Evolutionary conservation across 169 alveolate genomes (phyloP).

Genomic region (Plasmodium relictum): DNA sequence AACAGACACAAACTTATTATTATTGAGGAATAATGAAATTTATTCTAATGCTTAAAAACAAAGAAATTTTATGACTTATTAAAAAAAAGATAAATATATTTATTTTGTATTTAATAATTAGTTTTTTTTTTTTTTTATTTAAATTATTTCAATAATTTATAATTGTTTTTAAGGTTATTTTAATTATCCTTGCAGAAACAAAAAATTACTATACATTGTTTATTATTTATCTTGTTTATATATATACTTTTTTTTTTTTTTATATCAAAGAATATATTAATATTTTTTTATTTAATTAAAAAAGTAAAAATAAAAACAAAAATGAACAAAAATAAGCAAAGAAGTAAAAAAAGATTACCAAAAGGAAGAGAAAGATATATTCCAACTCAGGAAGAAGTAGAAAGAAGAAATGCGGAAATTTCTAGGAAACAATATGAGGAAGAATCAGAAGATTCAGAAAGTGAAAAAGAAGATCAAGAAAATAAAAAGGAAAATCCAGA

Average conservation of each 20-base stretch:
- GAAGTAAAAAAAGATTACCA: constrained; percentile 47
- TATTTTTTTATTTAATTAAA: not conserved
- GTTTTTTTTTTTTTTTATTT: too few species aligned
- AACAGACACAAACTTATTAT: too few species aligned
- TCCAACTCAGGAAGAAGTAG: constrained; percentile 71
- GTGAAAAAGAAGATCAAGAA: constrained; percentile 6
- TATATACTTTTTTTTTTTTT: not conserved
- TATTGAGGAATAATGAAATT: too few species aligned
- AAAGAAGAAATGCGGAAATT: constrained; percentile 67
- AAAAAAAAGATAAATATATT: too few species aligned
- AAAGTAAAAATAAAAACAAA: not conserved
- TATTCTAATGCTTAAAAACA: too few species aligned
- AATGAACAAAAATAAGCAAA: constrained; percentile 41
- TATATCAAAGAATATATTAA: not conserved
- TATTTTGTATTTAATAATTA: too few species aligned
- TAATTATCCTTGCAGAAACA: too few species aligned
- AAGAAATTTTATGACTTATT: too few species aligned
- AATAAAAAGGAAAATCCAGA: not conserved
- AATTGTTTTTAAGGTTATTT: too few species aligned
- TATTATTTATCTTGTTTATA: not conserved
- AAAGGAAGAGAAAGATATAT: constrained; percentile 48
- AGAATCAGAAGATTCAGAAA: constrained; percentile 14
- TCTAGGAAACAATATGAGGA: constrained; percentile 31
- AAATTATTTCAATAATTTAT: too few species aligned
- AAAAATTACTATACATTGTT: too few species aligned